Conservation (phyloP, 768 basidiomycete species). For the Chiua virens region DNA sequence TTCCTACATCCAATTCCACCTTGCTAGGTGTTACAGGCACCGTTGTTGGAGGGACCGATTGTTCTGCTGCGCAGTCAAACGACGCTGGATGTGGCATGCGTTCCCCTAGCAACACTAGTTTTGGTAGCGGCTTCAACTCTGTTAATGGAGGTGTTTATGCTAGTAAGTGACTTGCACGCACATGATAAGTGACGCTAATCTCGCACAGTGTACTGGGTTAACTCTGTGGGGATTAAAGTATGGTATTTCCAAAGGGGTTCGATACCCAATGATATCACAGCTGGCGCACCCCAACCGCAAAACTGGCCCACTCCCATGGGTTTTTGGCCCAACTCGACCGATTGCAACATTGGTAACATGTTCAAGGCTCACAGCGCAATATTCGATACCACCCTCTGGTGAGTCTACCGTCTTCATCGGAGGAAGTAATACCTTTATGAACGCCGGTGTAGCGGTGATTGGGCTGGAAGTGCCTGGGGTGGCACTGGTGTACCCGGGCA, state of each 20-base stretch:
- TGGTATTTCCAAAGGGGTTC: slow-evolving; percentile 79
- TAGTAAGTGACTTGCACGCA: slow-evolving; percentile 50
- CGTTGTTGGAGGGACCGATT: slow-evolving; percentile 70
- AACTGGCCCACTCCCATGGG: slow-evolving; percentile 79
- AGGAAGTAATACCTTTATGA: slow-evolving; percentile 2
- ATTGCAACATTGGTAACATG: slow-evolving; percentile 75
- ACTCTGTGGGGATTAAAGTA: slow-evolving; percentile 77
- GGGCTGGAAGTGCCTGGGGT: slow-evolving; percentile 84
- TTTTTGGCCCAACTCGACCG: slow-evolving; percentile 65
- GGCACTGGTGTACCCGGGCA: slow-evolving; percentile 77
- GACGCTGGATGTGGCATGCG: slow-evolving; percentile 85
- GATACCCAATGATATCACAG: slow-evolving; percentile 75
- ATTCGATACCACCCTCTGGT: slow-evolving; percentile 88
- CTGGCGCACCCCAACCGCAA: slow-evolving; percentile 70
- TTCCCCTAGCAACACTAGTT: slow-evolving; percentile 57
- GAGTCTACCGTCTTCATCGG: slow-evolving; percentile 12
- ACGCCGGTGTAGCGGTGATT: slow-evolving; percentile 64
- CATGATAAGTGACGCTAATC: neutral
- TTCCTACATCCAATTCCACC: slow-evolving; percentile 48
- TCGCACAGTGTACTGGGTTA: slow-evolving; percentile 14
- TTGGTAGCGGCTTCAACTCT: slow-evolving; percentile 85
- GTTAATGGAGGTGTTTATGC: slow-evolving; percentile 88
- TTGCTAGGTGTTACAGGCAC: slow-evolving; percentile 58
- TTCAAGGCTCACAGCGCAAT: slow-evolving; percentile 77
- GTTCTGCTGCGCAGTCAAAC: slow-evolving; percentile 64